Conservation (phyloP, 2,329 filamentous ascomycete genomes). For the Colletotrichum eremochloae region DNA sequence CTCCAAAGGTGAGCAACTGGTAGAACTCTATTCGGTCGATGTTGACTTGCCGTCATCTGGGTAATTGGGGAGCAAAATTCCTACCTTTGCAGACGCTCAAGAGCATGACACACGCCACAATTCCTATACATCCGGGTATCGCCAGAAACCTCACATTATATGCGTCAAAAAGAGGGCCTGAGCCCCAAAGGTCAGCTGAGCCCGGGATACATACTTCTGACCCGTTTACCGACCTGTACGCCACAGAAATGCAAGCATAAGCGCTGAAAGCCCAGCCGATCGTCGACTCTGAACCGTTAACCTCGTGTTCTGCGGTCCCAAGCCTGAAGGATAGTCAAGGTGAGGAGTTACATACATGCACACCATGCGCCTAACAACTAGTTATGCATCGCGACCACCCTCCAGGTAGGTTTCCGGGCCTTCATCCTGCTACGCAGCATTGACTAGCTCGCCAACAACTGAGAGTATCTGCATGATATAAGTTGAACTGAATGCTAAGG, state of each 20-base stretch:
- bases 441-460: neutral
- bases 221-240: conserved; percentile 68
- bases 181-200: neutral
- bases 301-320: conserved; percentile 76
- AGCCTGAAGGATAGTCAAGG: conserved; percentile 74
- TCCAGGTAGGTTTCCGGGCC: conserved; percentile 68
- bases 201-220: neutral
- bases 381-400: conserved; percentile 76
- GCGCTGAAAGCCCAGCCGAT: conserved; percentile 82
- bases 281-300: conserved; percentile 67
- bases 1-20: conserved; percentile 78
- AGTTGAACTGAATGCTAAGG: neutral
- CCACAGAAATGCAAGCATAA: conserved; percentile 79
- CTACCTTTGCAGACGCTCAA: conserved; percentile 69
- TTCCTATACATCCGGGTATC: conserved; percentile 67
- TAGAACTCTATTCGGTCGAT: conserved; percentile 64
- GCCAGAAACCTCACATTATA: conserved; percentile 73
- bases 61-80: too few relatives aligned
- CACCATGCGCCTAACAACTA: conserved; percentile 81
- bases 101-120: conserved; percentile 68
- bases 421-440: neutral
- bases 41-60: neutral
- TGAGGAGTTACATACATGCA: conserved; percentile 75
- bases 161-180: conserved; percentile 76
- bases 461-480: neutral